A percentile compares a stretch with the other conserved stretches of the same genome.
phyloP scores from a whole-genome alignment of 2,329 filamentous ascomycete genomes.

The Hymenoscyphus infarciens region DNA sequence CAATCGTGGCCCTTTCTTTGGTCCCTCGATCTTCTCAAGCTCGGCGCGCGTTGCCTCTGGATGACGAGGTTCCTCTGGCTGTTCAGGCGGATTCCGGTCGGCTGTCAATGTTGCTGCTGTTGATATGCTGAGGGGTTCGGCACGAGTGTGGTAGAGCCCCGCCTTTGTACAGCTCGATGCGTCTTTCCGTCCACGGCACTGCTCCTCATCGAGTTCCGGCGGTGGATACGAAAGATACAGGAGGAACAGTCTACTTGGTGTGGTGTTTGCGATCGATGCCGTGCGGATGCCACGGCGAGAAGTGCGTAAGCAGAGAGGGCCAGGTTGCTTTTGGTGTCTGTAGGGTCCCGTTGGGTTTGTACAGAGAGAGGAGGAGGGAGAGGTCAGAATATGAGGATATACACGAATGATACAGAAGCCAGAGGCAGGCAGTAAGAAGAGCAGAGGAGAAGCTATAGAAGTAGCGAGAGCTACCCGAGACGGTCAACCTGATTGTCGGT shows the following conservation, averaged over 20 bases:
- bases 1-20: neutral
- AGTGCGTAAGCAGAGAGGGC: neutral
- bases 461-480: neutral
- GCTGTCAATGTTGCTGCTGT: neutral
- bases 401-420: neutral
- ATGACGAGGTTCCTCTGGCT: neutral
- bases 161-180: slow-evolving; percentile 11
- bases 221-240: neutral
- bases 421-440: neutral
- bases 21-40: neutral
- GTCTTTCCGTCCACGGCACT: slow-evolving; percentile 7
- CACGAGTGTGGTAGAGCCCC: slow-evolving; percentile 10
- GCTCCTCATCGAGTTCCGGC: neutral
- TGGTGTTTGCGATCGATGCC: neutral
- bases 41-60: neutral
- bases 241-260: neutral
- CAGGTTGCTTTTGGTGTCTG: neutral
- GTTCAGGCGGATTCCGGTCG: neutral
- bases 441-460: neutral
- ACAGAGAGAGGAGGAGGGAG: neutral
- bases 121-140: neutral
- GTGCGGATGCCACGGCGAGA: neutral
- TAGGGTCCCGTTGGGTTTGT: neutral
- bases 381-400: neutral
- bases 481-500: neutral